These are phyloP conservation scores for Chionographis japonica DNA, from an alignment of 106 monocot genomes.

Conservation along the genomic window DNA sequence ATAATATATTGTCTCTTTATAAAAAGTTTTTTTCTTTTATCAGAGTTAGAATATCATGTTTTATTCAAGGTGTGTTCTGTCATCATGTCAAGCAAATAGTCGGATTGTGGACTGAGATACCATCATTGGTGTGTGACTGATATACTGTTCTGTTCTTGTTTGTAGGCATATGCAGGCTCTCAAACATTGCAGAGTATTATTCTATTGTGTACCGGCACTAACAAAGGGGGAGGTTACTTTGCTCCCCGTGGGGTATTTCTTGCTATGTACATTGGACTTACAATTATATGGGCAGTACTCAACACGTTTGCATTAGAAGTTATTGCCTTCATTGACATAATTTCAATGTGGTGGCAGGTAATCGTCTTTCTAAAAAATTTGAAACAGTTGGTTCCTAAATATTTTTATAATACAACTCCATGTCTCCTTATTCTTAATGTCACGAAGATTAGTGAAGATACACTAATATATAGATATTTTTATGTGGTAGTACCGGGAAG, in stretches of 20 bases:
- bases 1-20: no score
- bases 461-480: no score
- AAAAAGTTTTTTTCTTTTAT: no score
- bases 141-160: background rate
- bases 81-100: no score
- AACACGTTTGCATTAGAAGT: slow-evolving; percentile 86
- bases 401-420: no score
- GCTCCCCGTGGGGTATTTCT: slow-evolving; percentile 73
- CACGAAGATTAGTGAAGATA: no score
- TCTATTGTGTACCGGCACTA: slow-evolving; percentile 66
- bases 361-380: background rate
- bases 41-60: no score
- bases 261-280: slow-evolving; percentile 65
- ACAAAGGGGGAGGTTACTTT: slow-evolving; percentile 75
- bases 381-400: background rate
- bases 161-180: slow-evolving; percentile 72
- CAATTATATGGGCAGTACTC: slow-evolving; percentile 72
- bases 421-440: background rate
- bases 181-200: slow-evolving; percentile 81
- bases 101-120: no score
- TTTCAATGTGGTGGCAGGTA: slow-evolving; percentile 93
- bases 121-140: background rate
- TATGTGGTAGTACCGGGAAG: no score
- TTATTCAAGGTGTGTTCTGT: no score
- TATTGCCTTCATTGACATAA: slow-evolving; percentile 69